Percentiles rank a stretch among this genome's conserved stretches.
Evolutionary conservation across 75 land plant genomes (phyloP).

Genomic region (Ceratopteris richardii): DNA sequence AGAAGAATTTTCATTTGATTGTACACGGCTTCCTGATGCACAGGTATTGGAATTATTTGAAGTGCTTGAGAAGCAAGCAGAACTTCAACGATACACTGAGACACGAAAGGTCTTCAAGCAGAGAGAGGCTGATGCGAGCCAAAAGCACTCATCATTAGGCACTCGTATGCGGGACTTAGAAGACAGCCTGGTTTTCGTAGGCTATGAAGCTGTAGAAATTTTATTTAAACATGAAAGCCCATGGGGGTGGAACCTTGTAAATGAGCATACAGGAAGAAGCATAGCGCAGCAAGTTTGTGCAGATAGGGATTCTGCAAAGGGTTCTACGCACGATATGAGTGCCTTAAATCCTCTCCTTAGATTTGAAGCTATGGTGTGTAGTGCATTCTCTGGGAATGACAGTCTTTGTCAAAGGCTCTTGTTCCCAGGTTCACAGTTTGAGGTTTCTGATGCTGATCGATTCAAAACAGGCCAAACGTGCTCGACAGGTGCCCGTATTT

Average conservation of each 20-base stretch:
- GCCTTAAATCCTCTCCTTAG: too few species aligned
- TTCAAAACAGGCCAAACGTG: too few species aligned
- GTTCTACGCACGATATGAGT: too few species aligned
- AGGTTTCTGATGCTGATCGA: too few species aligned
- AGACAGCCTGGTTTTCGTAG: background rate
- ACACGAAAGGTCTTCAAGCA: background rate
- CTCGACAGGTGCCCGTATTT: too few species aligned
- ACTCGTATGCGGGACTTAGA: background rate
- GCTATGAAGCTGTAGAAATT: background rate
- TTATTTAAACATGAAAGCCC: conserved; percentile 4
- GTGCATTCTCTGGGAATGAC: too few species aligned
- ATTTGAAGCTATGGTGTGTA: too few species aligned
- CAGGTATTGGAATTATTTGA: background rate
- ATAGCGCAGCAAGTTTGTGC: too few species aligned
- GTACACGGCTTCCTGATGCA: background rate
- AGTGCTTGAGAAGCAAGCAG: background rate
- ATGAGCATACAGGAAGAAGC: background rate
- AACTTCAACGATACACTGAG: background rate
- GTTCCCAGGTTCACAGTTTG: too few species aligned
- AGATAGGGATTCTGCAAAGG: too few species aligned
- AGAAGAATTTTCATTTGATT: background rate
- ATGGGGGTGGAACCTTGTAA: conserved; percentile 11
- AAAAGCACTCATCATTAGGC: background rate
- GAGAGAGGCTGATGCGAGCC: background rate
- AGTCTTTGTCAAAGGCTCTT: too few species aligned